Percentiles rank a stretch among this genome's conserved stretches.
Conservation (phyloP, 805 yeast genomes). For the Kazachstania kunashirensis region DNA sequence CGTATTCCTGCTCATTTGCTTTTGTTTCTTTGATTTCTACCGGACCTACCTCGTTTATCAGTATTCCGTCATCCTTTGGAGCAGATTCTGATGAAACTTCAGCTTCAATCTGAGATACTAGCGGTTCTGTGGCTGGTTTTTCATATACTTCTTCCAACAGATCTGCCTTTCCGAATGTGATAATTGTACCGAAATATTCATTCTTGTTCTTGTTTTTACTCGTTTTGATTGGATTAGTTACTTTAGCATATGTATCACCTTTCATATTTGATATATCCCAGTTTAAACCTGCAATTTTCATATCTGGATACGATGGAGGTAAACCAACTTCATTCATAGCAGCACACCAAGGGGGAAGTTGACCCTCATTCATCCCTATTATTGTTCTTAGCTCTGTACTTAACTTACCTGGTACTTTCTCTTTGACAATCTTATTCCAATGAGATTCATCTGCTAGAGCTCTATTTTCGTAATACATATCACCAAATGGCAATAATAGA, state of each 20-base stretch:
- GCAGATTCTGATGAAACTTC: too few species aligned
- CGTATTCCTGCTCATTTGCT: constrained; percentile 2
- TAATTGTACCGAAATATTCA: constrained; percentile 27
- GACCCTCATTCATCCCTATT: constrained; percentile 49
- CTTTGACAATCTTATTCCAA: constrained; percentile 25
- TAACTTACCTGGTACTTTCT: constrained; percentile 57
- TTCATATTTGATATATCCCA: constrained; percentile 33
- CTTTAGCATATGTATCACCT: constrained; percentile 28
- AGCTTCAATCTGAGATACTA: too few species aligned
- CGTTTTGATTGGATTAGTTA: constrained; percentile 1
- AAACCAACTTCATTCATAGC: constrained; percentile 63
- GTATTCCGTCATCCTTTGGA: too few species aligned
- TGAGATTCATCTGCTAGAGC: constrained; percentile 41
- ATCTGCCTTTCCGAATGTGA: constrained; percentile 22
- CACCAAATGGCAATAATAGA: constrained; percentile 54
- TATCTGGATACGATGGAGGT: constrained; percentile 71
- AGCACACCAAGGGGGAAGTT: constrained; percentile 71
- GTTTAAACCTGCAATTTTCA: constrained; percentile 48
- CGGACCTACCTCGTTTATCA: too few species aligned
- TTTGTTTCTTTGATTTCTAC: too few species aligned
- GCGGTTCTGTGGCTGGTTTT: not conserved
- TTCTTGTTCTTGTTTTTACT: constrained; percentile 6
- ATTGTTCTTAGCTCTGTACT: constrained; percentile 58
- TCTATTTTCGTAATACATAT: constrained; percentile 69
- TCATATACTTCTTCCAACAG: constrained; percentile 2